Evolutionary conservation across 805 yeast genomes (phyloP).

Genomic region (Cephaloascus albidus): DNA sequence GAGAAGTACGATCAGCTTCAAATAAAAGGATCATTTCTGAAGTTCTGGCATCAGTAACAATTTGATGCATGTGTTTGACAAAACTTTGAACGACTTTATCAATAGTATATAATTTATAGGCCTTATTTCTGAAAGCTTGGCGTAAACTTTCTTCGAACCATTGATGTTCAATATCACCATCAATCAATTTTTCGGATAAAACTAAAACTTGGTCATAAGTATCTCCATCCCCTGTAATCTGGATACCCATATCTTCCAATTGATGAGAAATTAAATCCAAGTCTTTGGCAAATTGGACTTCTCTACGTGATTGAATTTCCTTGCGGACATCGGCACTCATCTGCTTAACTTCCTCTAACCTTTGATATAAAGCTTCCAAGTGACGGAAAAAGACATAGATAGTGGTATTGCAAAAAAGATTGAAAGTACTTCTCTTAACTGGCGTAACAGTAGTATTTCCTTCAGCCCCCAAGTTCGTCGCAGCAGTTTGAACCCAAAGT

Average conservation of each 20-base stretch:
- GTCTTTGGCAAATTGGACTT: slow-evolving; percentile 77
- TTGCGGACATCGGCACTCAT: slow-evolving; percentile 62
- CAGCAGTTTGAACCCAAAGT: slow-evolving; percentile 30
- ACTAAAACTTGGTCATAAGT: slow-evolving; percentile 73
- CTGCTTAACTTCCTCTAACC: slow-evolving; percentile 69
- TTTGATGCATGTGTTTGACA: slow-evolving; percentile 79
- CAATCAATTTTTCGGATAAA: slow-evolving; percentile 68
- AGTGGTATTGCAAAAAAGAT: slow-evolving; percentile 81
- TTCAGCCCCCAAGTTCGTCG: slow-evolving; percentile 11
- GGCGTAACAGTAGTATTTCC: slow-evolving; percentile 1
- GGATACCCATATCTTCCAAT: slow-evolving; percentile 71
- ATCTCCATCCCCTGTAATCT: slow-evolving; percentile 50
- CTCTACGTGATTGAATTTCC: slow-evolving; percentile 56
- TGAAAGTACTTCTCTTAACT: slow-evolving; percentile 46
- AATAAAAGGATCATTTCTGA: slow-evolving; percentile 73
- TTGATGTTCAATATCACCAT: slow-evolving; percentile 86
- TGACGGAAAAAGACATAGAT: slow-evolving; percentile 86
- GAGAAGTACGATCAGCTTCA: slow-evolving; percentile 66
- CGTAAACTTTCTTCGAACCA: slow-evolving; percentile 94
- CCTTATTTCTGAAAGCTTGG: slow-evolving; percentile 89
- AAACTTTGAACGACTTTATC: slow-evolving; percentile 84
- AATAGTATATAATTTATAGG: slow-evolving; percentile 85
- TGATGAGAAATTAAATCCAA: slow-evolving; percentile 74
- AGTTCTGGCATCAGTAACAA: slow-evolving; percentile 70
- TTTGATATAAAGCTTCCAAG: slow-evolving; percentile 68